Conservation (phyloP, 306 rosid genomes). For the Morella rubra region DNA sequence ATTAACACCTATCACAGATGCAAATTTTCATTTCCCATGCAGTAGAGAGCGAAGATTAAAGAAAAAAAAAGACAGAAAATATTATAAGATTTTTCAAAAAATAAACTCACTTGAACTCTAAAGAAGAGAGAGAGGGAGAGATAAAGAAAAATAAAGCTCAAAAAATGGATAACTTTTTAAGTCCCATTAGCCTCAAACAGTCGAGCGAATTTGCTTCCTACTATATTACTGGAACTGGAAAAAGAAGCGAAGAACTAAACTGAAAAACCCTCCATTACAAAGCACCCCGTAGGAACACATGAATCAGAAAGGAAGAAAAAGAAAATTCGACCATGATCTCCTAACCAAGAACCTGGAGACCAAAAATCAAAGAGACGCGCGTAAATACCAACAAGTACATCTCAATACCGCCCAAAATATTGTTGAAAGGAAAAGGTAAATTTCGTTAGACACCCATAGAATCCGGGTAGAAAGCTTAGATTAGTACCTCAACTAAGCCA, state of each 20-base stretch:
- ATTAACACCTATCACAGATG: no score
- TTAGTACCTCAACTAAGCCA: neutral
- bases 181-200: neutral
- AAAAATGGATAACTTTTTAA: neutral
- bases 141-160: neutral
- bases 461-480: no score
- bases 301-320: neutral
- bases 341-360: neutral
- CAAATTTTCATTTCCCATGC: neutral
- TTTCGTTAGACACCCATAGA: neutral
- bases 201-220: neutral
- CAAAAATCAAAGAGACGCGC: neutral
- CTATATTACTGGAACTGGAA: neutral
- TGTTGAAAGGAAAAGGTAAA: no score
- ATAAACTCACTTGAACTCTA: neutral
- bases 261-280: neutral
- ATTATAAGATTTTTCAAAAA: no score
- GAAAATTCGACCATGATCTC: neutral
- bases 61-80: neutral
- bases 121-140: no score
- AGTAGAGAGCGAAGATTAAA: neutral
- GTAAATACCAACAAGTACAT: neutral
- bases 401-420: neutral
- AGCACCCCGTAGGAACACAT: neutral
- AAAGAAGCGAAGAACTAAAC: neutral